Evolutionary conservation across 148 eudicot species (phyloP), one percentile per base, ranked within the genome.

Genomic region (Hydrangea macrophylla): DNA sequence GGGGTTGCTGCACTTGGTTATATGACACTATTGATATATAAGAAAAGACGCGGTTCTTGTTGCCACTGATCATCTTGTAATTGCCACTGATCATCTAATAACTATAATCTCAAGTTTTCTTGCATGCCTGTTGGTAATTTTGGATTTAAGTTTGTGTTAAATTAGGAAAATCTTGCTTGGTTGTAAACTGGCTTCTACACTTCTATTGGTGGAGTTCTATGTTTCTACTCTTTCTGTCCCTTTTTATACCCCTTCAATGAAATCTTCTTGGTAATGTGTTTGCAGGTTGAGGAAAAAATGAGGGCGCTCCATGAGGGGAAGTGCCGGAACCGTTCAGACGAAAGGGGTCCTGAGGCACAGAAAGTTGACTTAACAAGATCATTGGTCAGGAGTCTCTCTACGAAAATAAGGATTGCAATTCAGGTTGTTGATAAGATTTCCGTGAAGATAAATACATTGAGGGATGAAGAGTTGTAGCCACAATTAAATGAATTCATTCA

Each of bases 381-480:
- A 54, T 58, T 78, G 54, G 88, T 94, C 42, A 84, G 90, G 80
- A 75, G 80, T 68, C 81, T 94, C 20, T 94, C 99, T 65, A 85
- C 97, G 56, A 94, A 89, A 79, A 91, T 91, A 59, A 89, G 86
- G 75, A 91, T 94, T 40, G 92, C 99, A 31, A 89, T 94, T 73
- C 97, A 91, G 75, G 81, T 88, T 28, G 97, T 89, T 66, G 99
- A 94, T 78, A 91, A 74, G 75, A 89, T 87, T 30, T 94, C 99
- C 36, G 93, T 79, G 74, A 91, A 78, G 67, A 91, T 94, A 75
- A 91, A 82, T 70, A 81, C 71, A 70, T 75, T 94, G 73, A 85
- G 99, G 77, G 99, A 94, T 70, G 93, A 94, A 24, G 99, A 94
- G 60, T 76, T 94, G 75, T 91, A 96, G 99, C 99, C 92, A 12